A percentile compares a stretch with the other conserved stretches of the same genome.
These are phyloP conservation scores for Xylariaceae sp. DNA, from an alignment of 2,329 filamentous ascomycete species.

Conservation along the genomic window DNA sequence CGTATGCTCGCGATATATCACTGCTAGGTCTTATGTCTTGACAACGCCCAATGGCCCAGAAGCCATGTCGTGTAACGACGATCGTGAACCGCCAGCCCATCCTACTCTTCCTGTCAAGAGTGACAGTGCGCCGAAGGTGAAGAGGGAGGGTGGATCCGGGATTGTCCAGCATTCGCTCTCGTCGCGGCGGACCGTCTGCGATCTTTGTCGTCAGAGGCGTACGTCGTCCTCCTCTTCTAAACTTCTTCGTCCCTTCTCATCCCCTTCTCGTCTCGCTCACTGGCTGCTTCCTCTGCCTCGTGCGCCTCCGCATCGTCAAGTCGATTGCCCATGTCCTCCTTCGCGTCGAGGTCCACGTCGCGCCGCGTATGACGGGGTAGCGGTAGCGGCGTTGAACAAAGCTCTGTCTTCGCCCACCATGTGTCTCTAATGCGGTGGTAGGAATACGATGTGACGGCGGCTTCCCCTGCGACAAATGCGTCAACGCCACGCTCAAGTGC, in stretches of 20 bases:
- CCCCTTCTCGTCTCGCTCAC: not conserved
- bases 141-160: not conserved
- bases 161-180: not conserved
- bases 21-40: not conserved
- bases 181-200: conserved; percentile 37
- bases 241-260: not conserved
- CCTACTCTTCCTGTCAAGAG: not conserved
- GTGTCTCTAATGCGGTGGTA: conserved; percentile 11
- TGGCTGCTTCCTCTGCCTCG: not conserved
- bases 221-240: conserved; percentile 18
- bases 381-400: not conserved
- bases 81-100: not conserved
- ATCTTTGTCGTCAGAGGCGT: conserved; percentile 41
- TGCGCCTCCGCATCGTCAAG: no score
- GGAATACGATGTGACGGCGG: conserved; percentile 42
- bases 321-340: no score
- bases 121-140: conserved; percentile 1
- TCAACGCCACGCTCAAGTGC: conserved; percentile 54
- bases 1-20: not conserved
- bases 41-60: not conserved
- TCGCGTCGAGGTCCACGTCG: not conserved
- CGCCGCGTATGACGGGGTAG: not conserved
- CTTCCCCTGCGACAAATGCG: conserved; percentile 57
- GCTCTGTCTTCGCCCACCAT: not conserved
- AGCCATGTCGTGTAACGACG: not conserved